Percentiles rank a stretch among this genome's conserved stretches.
phyloP scores from a whole-genome alignment of 768 basidiomycete genomes.

The Lactarius tabidus region DNA sequence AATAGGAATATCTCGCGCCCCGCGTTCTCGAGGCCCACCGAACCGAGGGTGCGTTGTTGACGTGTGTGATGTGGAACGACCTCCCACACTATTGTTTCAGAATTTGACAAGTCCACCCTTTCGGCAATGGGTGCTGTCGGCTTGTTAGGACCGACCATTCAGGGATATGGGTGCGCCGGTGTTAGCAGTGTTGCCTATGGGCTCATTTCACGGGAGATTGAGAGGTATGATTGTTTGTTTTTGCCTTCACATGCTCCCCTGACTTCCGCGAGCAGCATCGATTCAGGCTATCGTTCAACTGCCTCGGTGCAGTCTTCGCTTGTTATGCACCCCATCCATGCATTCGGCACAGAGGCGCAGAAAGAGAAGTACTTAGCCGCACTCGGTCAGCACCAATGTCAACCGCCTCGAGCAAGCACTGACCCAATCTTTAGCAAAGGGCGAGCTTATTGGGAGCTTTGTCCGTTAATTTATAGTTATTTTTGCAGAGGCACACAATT shows the following conservation, averaged over 20 bases:
- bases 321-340: slow-evolving; percentile 91
- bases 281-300: slow-evolving; percentile 94
- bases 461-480: slow-evolving; percentile 44
- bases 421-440: slow-evolving; percentile 53
- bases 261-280: slow-evolving; percentile 52
- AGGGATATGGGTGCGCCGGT: slow-evolving; percentile 93
- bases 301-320: slow-evolving; percentile 95
- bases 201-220: slow-evolving; percentile 89
- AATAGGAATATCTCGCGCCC: slow-evolving; percentile 77
- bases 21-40: slow-evolving; percentile 86
- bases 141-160: slow-evolving; percentile 85
- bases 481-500: slow-evolving; percentile 1
- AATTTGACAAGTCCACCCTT: slow-evolving; percentile 72
- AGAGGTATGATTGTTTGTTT: slow-evolving; percentile 50
- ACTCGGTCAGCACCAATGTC: slow-evolving; percentile 49
- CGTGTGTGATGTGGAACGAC: neutral
- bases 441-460: slow-evolving; percentile 89
- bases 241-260: neutral
- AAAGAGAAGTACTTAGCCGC: slow-evolving; percentile 88
- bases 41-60: slow-evolving; percentile 61
- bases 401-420: neutral
- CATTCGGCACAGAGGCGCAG: slow-evolving; percentile 85
- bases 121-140: slow-evolving; percentile 93
- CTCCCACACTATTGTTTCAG: slow-evolving; percentile 35
- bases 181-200: slow-evolving; percentile 91